phyloP scores from a whole-genome alignment of 495 filamentous ascomycete genomes.

The Trichoderma gamsii region DNA sequence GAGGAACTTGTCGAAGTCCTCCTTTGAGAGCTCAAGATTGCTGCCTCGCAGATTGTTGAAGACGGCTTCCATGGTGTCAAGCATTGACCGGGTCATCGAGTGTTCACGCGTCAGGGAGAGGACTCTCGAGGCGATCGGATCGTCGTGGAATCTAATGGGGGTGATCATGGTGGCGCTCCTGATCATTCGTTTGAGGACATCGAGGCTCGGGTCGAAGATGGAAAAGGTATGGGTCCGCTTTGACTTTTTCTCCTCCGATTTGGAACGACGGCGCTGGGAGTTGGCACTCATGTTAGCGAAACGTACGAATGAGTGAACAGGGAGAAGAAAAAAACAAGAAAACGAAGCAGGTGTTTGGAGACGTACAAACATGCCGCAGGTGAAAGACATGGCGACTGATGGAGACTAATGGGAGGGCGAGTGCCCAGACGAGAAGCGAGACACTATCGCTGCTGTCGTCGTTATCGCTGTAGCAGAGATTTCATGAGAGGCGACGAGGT shows the following conservation, averaged over 20 bases:
- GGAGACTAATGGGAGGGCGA: neutral
- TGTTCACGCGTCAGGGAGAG: neutral
- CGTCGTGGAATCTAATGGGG: neutral
- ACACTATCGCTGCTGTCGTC: neutral
- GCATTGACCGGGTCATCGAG: neutral
- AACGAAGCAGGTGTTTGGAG: neutral
- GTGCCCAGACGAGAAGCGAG: neutral
- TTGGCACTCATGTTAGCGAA: neutral
- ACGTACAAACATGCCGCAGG: conserved; percentile 14
- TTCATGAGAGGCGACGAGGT: neutral
- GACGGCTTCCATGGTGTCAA: conserved; percentile 20
- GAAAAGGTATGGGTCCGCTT: conserved; percentile 11
- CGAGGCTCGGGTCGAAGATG: conserved; percentile 12
- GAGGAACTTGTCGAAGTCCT: conserved; percentile 34
- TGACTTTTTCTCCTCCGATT: conserved; percentile 4
- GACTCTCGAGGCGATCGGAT: neutral
- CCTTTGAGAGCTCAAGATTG: conserved; percentile 26
- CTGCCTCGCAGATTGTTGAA: conserved; percentile 29
- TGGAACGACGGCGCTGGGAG: conserved; percentile 6
- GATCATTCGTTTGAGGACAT: conserved; percentile 7
- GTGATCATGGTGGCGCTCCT: conserved; percentile 4
- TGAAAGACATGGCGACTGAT: conserved; percentile 7
- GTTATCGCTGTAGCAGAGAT: neutral
- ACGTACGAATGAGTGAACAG: neutral
- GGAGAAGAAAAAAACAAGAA: neutral